phyloP scores from a whole-genome alignment of 345 rosid genomes.

The Hibiscus mutabilis region DNA sequence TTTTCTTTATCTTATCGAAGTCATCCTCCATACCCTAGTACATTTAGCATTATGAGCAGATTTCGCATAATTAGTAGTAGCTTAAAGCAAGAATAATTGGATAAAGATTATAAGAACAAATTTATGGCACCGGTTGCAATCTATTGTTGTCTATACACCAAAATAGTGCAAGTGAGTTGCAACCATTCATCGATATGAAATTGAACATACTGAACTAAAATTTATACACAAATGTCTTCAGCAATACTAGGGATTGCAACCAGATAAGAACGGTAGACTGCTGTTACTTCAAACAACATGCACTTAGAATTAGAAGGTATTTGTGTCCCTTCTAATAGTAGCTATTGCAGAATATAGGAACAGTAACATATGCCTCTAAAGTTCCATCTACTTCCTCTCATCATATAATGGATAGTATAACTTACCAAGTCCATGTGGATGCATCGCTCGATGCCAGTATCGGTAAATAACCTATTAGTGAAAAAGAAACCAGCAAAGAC shows the following conservation, averaged over 20 bases:
- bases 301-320: neutral
- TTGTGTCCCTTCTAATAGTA: neutral
- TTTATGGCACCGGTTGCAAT: neutral
- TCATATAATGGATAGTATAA: neutral
- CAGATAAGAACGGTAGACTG: neutral
- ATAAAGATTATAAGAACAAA: neutral
- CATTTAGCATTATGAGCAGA: neutral
- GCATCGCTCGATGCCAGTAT: constrained; percentile 44
- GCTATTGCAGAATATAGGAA: neutral
- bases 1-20: constrained; percentile 36
- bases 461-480: constrained; percentile 41
- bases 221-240: neutral
- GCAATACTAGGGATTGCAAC: neutral
- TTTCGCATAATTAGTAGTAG: neutral
- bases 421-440: constrained; percentile 82
- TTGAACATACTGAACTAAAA: neutral
- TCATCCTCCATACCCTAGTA: constrained; percentile 55
- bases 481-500: neutral
- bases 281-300: neutral
- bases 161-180: neutral
- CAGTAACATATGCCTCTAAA: neutral
- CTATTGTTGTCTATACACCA: neutral
- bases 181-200: neutral
- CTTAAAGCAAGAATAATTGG: neutral
- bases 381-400: neutral